These are phyloP conservation scores for Ananas comosus DNA, from an alignment of 176 grass and related monocot genomes.

Conservation along the genomic window DNA sequence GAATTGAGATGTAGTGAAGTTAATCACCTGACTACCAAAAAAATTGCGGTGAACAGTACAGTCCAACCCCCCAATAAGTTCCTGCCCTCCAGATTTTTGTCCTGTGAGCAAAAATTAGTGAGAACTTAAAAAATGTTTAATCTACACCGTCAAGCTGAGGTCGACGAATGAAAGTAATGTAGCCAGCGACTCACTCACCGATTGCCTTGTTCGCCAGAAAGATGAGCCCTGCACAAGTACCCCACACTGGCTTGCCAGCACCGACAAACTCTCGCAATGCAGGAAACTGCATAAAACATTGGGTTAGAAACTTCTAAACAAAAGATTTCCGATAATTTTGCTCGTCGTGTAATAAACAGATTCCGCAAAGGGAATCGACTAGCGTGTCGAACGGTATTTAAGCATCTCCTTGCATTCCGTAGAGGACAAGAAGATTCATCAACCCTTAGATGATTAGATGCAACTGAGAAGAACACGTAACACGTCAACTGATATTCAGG, in stretches of 20 bases:
- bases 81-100: conserved; percentile 76
- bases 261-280: conserved; percentile 77
- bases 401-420: too few relatives aligned
- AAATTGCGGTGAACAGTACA: conserved; percentile 92
- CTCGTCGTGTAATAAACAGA: not conserved
- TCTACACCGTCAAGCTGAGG: not conserved
- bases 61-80: conserved; percentile 86
- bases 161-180: not conserved
- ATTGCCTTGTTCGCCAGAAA: conserved; percentile 89
- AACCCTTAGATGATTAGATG: too few relatives aligned
- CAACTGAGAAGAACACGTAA: too few relatives aligned
- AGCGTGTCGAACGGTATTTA: too few relatives aligned
- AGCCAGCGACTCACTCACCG: conserved; percentile 34
- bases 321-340: not conserved
- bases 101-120: conserved; percentile 27
- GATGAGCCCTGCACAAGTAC: conserved; percentile 95
- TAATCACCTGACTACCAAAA: conserved; percentile 81
- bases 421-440: too few relatives aligned
- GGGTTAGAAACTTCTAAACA: conserved; percentile 3
- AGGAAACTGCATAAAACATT: conserved; percentile 60
- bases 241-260: conserved; percentile 90
- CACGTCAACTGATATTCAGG: too few relatives aligned
- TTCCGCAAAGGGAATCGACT: conserved; percentile 2
- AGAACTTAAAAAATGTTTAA: not conserved
- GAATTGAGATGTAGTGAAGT: not conserved